phyloP scores from a whole-genome alignment of 116 monocot genomes.

The Papilionanthe hybrid region DNA sequence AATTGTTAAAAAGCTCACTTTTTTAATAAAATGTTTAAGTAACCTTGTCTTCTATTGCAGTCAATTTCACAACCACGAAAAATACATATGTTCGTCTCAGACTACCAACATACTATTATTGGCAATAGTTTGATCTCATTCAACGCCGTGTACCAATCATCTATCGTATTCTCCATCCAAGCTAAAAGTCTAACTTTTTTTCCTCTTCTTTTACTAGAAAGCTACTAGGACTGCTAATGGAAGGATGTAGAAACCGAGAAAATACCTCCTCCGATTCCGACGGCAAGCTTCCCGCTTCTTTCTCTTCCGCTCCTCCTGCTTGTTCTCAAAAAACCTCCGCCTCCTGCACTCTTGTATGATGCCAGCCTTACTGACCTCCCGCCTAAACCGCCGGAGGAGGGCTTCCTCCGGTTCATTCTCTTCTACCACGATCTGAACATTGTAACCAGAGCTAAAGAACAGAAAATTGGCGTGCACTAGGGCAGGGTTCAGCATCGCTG shows the following conservation, averaged over 20 bases:
- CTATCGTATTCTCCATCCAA: neutral
- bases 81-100: too few species aligned
- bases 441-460: conserved; percentile 55
- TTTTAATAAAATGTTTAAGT: too few species aligned
- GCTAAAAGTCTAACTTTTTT: neutral
- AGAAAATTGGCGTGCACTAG: conserved; percentile 23
- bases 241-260: neutral
- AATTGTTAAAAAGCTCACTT: neutral
- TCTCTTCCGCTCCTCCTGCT: conserved; percentile 68
- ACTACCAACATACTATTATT: neutral
- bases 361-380: conserved; percentile 79
- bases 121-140: neutral
- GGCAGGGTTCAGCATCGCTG: conserved; percentile 16
- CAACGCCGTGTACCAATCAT: neutral
- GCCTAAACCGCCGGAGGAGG: conserved; percentile 62
- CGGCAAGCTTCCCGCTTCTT: conserved; percentile 59
- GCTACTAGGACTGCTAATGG: neutral
- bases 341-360: conserved; percentile 84
- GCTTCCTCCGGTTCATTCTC: conserved; percentile 77
- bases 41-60: too few species aligned
- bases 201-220: neutral
- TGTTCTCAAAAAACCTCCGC: conserved; percentile 65
- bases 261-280: conserved; percentile 56
- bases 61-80: too few species aligned
- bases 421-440: conserved; percentile 78